Base-by-base conservation (phyloP, 129 eudicot genomes). In the Flaveria robusta region DNA sequence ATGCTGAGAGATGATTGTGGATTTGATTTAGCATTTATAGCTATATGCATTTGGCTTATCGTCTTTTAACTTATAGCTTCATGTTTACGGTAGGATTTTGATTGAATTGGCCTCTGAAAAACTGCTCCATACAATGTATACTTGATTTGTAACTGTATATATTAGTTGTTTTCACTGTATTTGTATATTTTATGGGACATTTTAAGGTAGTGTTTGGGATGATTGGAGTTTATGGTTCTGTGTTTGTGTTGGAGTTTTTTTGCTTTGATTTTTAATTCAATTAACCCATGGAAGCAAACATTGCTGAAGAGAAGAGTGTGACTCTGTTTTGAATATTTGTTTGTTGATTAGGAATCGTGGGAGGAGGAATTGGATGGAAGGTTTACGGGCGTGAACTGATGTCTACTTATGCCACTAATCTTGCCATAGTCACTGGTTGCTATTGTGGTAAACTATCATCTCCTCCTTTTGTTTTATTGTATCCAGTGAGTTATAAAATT, bases 341-440 rank as follows among this genome's bases (percentile, higher is more conserved):
- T 54, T 75, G 9, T 68, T 52, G 56, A 52, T 75, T 76, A 93
- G 98, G 98, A 58, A 65, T 87, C 67, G 88, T 77, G 62, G 98
- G 98, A 68, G 92, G 86, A 39, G 96, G 88, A 69, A 86, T 74
- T 72, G 98, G 97, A 77, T 80, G 97, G 34, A 90, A 86, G 56
- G 79, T 82, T 68, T 87, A 81, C 66, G 98, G 98, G 8, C 71
- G 87, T 45, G 84, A 89, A 3, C 69, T 85, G 43, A 87, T 93
- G 72, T 84, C 98, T 66, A 84, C 93, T 81, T 92, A 90, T 66
- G 98, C 98, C 4, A 75, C 97, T 45, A 90, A 93, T 84, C 85
- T 90, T 19, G 98, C 98, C 49, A 88, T 93, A 15, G 91, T 93
- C 65, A 82, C 90, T 9, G 93, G 97, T 37, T 93, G 92, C 79